phyloP scores from a whole-genome alignment of 345 rosid genomes.

The Camelina sativa region DNA sequence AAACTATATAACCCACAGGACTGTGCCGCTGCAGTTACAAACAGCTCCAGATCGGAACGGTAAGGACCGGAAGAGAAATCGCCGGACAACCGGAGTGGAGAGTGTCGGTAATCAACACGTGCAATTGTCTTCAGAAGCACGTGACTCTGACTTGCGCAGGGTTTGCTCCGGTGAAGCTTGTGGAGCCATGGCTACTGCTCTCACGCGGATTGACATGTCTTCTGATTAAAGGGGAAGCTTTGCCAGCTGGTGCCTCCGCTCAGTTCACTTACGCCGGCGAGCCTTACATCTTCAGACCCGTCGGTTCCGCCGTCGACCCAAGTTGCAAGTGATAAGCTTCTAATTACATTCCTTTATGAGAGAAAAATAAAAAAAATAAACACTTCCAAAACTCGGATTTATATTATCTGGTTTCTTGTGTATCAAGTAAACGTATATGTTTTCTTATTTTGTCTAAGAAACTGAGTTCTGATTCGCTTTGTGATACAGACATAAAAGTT shows the following conservation, averaged over 20 bases:
- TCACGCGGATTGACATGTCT: conserved; percentile 29
- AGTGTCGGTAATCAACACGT: conserved; percentile 42
- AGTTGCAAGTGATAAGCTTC: not conserved
- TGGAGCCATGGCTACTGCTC: conserved; percentile 34
- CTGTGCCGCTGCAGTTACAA: conserved; percentile 20
- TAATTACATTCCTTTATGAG: not conserved
- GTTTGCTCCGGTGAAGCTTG: conserved; percentile 34
- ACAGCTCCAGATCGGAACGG: conserved; percentile 23
- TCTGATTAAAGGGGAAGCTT: conserved; percentile 18
- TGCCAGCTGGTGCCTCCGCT: conserved; percentile 33
- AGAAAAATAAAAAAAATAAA: too few species aligned
- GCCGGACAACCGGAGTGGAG: conserved; percentile 25
- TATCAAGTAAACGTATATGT: too few species aligned
- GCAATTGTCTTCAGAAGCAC: conserved; percentile 29
- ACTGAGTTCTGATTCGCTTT: too few species aligned
- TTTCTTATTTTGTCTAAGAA: too few species aligned
- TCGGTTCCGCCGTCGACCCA: conserved; percentile 30
- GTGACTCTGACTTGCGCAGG: conserved; percentile 33
- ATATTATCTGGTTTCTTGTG: too few species aligned
- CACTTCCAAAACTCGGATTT: too few species aligned
- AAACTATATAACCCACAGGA: not conserved
- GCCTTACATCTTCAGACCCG: conserved; percentile 33
- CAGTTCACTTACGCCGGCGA: conserved; percentile 33
- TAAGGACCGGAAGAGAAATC: conserved; percentile 21
- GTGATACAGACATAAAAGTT: too few species aligned